phyloP scores from a whole-genome alignment of 192 early-diverging fungal genomes.

The Cetraspora pellucida region DNA sequence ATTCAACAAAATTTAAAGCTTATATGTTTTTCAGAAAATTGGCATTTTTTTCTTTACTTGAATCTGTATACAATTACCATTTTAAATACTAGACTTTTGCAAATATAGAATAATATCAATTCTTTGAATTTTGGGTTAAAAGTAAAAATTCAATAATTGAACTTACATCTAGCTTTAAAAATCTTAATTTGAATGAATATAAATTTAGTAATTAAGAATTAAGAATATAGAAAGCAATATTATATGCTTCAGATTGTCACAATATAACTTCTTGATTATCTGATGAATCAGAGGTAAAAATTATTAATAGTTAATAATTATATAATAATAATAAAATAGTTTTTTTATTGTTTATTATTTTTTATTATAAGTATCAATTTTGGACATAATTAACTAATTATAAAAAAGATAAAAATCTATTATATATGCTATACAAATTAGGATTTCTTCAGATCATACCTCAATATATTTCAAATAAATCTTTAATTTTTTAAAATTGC shows the following conservation, averaged over 20 bases:
- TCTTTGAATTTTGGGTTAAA: not conserved
- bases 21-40: not conserved
- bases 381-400: not conserved
- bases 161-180: not conserved
- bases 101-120: constrained; percentile 1
- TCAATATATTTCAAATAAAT: not conserved
- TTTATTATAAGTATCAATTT: constrained; percentile 5
- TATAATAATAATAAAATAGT: not conserved
- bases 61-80: not conserved
- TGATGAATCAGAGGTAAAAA: not conserved
- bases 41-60: not conserved
- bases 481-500: not conserved
- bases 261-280: not conserved
- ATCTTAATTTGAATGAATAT: not conserved
- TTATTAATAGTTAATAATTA: not conserved
- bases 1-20: not conserved
- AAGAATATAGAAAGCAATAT: not conserved
- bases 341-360: not conserved
- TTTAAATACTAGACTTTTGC: not conserved
- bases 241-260: not conserved
- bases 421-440: not conserved
- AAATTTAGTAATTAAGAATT: not conserved
- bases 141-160: not conserved
- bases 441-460: not conserved
- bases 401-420: not conserved